Evolutionary conservation across 768 basidiomycete species (phyloP).

Genomic region (Macrolepiota fuliginosa): DNA sequence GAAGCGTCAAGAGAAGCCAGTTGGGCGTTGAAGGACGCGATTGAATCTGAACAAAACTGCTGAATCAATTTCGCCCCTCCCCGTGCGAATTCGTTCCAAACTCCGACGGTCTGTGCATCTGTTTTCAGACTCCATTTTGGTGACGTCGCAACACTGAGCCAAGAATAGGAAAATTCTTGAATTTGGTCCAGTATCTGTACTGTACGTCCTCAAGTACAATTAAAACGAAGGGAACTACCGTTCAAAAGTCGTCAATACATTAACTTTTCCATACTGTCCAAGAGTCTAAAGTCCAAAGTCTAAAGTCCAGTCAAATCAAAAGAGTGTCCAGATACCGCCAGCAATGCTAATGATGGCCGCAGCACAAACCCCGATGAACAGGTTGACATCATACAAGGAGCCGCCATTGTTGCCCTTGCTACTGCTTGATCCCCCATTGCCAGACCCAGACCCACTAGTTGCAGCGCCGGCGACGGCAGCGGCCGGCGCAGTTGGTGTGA

Average conservation of each 20-base stretch:
- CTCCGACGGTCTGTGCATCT: constrained; percentile 18
- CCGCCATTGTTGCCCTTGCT: constrained; percentile 20
- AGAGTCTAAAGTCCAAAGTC: background rate
- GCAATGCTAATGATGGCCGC: constrained; percentile 33
- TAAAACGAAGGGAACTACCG: too few species aligned
- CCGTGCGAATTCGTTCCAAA: constrained; percentile 13
- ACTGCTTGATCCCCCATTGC: constrained; percentile 17
- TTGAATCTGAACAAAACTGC: background rate
- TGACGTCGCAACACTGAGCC: background rate
- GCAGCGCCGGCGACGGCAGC: constrained; percentile 22
- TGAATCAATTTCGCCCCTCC: background rate
- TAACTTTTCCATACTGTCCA: background rate
- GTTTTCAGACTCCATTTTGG: background rate
- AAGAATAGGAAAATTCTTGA: background rate
- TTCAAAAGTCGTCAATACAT: background rate
- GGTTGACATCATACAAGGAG: constrained; percentile 25
- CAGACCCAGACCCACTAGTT: constrained; percentile 19
- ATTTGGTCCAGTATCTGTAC: background rate
- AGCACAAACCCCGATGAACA: constrained; percentile 33
- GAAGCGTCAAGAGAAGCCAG: constrained; percentile 6
- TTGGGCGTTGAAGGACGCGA: background rate
- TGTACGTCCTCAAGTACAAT: background rate
- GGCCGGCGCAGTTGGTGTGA: constrained; percentile 52
- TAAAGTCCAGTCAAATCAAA: constrained; percentile 18
- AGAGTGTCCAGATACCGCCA: constrained; percentile 44